Evolutionary conservation across 2,329 filamentous ascomycete genomes (phyloP), one percentile per base, ranked within the genome.

Genomic region (Neofusicoccum laricinum): DNA sequence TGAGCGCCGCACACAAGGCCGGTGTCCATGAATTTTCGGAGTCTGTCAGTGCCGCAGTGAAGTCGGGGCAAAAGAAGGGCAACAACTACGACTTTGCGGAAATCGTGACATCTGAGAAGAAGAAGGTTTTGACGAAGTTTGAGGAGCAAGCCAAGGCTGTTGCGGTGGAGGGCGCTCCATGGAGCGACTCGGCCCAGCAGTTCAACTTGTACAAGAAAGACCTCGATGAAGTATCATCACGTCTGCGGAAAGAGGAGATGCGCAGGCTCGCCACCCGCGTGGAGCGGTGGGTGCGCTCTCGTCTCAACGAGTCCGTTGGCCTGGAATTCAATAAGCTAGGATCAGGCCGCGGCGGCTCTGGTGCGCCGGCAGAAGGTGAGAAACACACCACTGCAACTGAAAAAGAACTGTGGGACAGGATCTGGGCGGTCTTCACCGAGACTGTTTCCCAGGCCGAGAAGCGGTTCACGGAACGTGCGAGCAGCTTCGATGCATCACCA

Each of bases 261-360:
- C 88, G 94, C 67, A 88, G 95, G 21, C 81, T 99, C 67, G 93
- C 95, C 1, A 95, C 89, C 36, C 87, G 95, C 19, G 90, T 97
- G 25, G 95, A 99, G 79, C 88, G 94, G 70, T 97, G 93, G 92
- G 93, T 99, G 67, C 89, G 90, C 72, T 92, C 92, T 65, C 89
- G 93, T 51, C 84, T 99, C 38, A 88, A 89, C 38, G 95, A 99
- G 74, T 91, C 91, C 15, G 84, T 98, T 48, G 93, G 94, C 14
- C 80, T 98, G 17, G 93, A 98, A 74, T 98, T 99, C 84, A 98
- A 97, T 80, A 95, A 93, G 75, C 86, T 98, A 55, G 94, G 94
- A 3, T 95, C 92, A 40, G 93, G 93, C 14, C 87, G 93, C 71
- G 92, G 87, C 62, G 93, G 93, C 7, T 86, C 87, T 58, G 92